Base-by-base conservation (phyloP, 495 filamentous ascomycete species). In the Sordaria brevicollis region DNA sequence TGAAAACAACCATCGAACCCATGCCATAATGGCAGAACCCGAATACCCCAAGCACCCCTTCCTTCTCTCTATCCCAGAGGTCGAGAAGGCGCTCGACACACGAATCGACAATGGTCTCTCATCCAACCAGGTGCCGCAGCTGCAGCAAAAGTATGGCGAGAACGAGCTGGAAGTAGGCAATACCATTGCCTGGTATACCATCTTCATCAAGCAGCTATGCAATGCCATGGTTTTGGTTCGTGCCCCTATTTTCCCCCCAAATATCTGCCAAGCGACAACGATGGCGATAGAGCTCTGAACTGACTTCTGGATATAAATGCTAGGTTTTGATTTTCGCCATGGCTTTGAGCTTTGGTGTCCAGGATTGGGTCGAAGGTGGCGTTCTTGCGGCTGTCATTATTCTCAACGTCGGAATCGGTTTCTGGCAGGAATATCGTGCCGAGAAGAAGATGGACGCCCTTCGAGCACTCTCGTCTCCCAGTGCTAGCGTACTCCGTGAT, bases 401-500 rank as follows among this genome's bases (percentile, higher is more conserved):
- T 7, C 81, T 96, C 71, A 96, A 96, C 73, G 89, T 94, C 35
- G 80, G 88, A n/a, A 88, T 89, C 71, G 88, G 88, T 17, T 96
- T 95, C 82, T 87, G 85, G 65, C 92, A 96, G 76, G 93, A 96
- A 75, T 94, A 91, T 75, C 85, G 88, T 67, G 93, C 93, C 31
- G 92, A 94, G 76, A 91, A 94, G 82, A 93, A 90, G 70, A 94
- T 96, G 85, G 88, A 94, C 54, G 91, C 91, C 29, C 83, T 96
- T 13, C 83, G 91, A 39, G 87, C 89, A 35, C 83, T 96, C 8
- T 93, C 90, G 1, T 91, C 93, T 3, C 93, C 93, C 66, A 89
- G 89, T 71, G 93, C 93, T 35, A 87, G 83, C 69, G 92, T 91
- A 4, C 80, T 96, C 5, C 89, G 93, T 43, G 88, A 93, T 76